phyloP scores from a whole-genome alignment of 2,329 filamentous ascomycete genomes.

The Claviceps digitariae region DNA sequence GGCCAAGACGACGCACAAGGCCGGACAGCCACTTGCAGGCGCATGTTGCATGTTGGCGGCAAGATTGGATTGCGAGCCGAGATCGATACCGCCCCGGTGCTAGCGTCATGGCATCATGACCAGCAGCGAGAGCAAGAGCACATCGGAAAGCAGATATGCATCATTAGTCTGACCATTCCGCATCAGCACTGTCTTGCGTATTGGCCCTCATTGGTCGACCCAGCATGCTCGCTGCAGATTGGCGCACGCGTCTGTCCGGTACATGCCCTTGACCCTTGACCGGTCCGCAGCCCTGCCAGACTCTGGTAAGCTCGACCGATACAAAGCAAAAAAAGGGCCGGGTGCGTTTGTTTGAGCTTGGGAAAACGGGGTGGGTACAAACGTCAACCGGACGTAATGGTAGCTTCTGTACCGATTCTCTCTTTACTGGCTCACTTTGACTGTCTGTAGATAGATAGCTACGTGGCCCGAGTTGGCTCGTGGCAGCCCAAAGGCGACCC shows the following conservation, averaged over 20 bases:
- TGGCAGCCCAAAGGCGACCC: neutral
- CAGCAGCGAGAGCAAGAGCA: neutral
- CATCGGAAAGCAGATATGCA: neutral
- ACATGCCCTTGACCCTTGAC: slow-evolving; percentile 2
- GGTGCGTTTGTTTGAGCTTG: neutral
- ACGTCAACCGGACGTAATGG: slow-evolving; percentile 1
- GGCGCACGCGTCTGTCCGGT: neutral
- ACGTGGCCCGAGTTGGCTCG: neutral
- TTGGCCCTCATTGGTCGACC: slow-evolving; percentile 1
- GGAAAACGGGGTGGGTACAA: neutral
- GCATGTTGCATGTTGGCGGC: neutral
- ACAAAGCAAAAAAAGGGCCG: neutral
- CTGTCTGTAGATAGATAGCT: no score
- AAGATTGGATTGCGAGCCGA: neutral
- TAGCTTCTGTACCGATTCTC: neutral
- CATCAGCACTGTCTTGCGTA: neutral
- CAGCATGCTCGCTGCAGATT: slow-evolving; percentile 1
- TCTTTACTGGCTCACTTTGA: neutral
- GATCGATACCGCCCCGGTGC: neutral
- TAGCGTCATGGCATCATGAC: neutral
- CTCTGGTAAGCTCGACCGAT: neutral
- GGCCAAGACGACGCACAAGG: neutral
- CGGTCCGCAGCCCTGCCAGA: neutral
- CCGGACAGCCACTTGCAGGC: neutral
- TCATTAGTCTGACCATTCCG: neutral